These are phyloP conservation scores for Kodamaea jinghongensis DNA, from an alignment of 805 yeast genomes.

Conservation along the genomic window DNA sequence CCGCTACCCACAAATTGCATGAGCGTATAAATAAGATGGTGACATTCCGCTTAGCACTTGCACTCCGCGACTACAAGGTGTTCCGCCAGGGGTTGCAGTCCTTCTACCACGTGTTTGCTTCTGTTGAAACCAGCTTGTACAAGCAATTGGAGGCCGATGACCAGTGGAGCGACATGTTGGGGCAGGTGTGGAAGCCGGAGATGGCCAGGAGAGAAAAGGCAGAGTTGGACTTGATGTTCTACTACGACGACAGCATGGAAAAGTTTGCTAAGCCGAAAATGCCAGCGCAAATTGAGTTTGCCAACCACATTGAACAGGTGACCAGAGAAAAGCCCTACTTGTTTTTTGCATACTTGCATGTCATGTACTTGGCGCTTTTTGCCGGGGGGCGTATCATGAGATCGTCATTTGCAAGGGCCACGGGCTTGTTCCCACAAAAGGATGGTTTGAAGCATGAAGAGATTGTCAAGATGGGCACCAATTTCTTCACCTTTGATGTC, in stretches of 20 bases:
- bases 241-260: constrained; percentile 52
- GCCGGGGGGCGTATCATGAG: constrained; percentile 82
- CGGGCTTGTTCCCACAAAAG: constrained; percentile 73
- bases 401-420: constrained; percentile 60
- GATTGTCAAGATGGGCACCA: constrained; percentile 59
- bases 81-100: constrained; percentile 80
- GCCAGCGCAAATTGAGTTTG: constrained; percentile 60
- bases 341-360: constrained; percentile 78
- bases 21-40: constrained; percentile 67
- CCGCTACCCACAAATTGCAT: constrained; percentile 63
- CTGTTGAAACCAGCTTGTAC: constrained; percentile 55
- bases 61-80: constrained; percentile 69
- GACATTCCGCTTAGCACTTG: constrained; percentile 68
- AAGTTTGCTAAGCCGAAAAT: constrained; percentile 60
- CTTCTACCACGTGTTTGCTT: constrained; percentile 64
- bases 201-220: constrained; percentile 60
- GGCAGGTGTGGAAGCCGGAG: constrained; percentile 65
- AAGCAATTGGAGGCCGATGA: constrained; percentile 41
- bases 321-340: constrained; percentile 65
- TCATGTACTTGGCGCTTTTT: constrained; percentile 77
- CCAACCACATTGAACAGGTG: constrained; percentile 53
- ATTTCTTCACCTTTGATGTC: constrained; percentile 68
- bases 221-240: constrained; percentile 62
- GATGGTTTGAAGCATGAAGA: constrained; percentile 65
- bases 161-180: constrained; percentile 47